Evolutionary conservation across 2,329 filamentous ascomycete genomes (phyloP).

Genomic region (Shiraia bambusicola): DNA sequence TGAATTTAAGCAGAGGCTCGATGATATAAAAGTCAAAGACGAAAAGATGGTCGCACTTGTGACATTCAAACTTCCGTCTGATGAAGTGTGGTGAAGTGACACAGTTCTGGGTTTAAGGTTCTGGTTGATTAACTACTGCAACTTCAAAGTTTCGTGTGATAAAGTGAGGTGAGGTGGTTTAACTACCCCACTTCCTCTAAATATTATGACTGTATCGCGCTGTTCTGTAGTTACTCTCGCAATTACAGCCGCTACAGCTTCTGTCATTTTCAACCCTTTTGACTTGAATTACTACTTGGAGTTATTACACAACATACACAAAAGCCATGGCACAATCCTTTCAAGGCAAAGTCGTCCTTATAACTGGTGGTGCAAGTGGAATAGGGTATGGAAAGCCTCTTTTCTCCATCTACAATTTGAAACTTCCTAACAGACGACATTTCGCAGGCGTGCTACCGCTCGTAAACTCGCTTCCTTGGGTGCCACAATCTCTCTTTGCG

Average conservation of each 20-base stretch:
- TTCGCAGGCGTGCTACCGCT: slow-evolving; percentile 47
- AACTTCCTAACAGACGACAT: no score
- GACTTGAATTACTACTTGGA: not conserved
- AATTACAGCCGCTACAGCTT: not conserved
- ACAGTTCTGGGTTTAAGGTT: no score
- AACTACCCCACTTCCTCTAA: no score
- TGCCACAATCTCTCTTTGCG: slow-evolving; percentile 38
- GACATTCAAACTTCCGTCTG: no score
- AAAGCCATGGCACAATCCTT: slow-evolving; percentile 30
- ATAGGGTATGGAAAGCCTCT: slow-evolving; percentile 44
- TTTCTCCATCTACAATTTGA: not conserved
- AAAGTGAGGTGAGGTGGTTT: no score
- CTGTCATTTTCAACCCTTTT: not conserved
- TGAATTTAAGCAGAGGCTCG: no score
- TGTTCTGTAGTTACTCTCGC: no score
- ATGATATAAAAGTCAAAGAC: no score
- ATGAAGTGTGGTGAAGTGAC: no score
- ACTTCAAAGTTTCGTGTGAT: not conserved
- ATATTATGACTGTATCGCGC: no score
- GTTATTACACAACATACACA: not conserved
- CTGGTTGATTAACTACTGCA: no score
- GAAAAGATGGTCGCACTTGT: no score
- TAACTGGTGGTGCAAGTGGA: slow-evolving; percentile 45
- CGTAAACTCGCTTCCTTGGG: slow-evolving; percentile 52
- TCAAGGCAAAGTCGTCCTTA: slow-evolving; percentile 30